Evolutionary conservation across 2,329 filamentous ascomycete genomes (phyloP).

Genomic region (Aureobasidium lini): DNA sequence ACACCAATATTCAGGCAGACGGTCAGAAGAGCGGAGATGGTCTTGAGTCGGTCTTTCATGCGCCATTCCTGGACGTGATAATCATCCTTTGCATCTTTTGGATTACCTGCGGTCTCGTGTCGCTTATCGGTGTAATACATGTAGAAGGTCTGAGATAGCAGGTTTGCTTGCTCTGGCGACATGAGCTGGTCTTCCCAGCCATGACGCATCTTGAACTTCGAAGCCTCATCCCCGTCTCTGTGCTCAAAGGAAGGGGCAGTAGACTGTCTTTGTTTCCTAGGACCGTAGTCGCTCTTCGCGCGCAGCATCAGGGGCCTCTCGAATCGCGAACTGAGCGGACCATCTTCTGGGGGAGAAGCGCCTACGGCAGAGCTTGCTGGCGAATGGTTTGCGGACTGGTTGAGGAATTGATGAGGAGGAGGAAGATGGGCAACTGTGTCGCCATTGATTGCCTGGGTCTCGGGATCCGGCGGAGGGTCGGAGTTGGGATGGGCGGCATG

Average conservation of each 20-base stretch:
- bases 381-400: not conserved
- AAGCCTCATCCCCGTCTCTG: constrained; percentile 29
- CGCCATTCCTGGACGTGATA: constrained; percentile 77
- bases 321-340: not conserved
- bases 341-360: constrained; percentile 1
- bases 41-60: constrained; percentile 93
- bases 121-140: constrained; percentile 99
- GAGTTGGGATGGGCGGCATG: not conserved
- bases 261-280: constrained; percentile 20
- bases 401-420: constrained; percentile 7
- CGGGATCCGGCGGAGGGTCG: not conserved
- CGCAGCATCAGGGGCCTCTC: constrained; percentile 35
- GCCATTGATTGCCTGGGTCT: constrained; percentile 10
- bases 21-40: constrained; percentile 86
- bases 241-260: constrained; percentile 17
- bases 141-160: constrained; percentile 88
- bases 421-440: constrained; percentile 4
- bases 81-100: constrained; percentile 44
- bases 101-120: constrained; percentile 87
- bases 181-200: constrained; percentile 91
- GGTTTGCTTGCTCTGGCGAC: constrained; percentile 79
- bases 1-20: constrained; percentile 97
- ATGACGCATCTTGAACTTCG: constrained; percentile 54
- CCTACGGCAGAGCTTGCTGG: not conserved
- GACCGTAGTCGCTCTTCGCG: constrained; percentile 48